Percentiles rank a stretch among this genome's conserved stretches.
These are phyloP conservation scores for Zangia roseola DNA, from an alignment of 768 basidiomycete species.

Conservation along the genomic window DNA sequence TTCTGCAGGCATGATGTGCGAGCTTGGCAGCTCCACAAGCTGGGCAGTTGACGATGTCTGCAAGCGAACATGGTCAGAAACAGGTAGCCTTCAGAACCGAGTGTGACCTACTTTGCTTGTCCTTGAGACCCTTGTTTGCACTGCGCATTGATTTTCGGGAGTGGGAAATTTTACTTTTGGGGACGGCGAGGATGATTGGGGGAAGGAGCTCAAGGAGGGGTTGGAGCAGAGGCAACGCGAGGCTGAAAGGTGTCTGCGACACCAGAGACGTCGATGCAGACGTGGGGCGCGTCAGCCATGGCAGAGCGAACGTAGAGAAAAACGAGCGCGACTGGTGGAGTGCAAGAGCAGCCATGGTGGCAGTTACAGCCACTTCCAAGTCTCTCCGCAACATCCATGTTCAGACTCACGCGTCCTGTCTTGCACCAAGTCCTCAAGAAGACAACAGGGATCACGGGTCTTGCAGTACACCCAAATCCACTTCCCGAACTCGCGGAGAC, in stretches of 20 bases:
- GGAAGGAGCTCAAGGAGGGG: conserved; percentile 76
- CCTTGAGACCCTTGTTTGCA: conserved; percentile 92
- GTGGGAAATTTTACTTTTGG: conserved; percentile 92
- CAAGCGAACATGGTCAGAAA: conserved; percentile 5
- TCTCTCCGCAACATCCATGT: conserved; percentile 47
- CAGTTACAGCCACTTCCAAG: conserved; percentile 7
- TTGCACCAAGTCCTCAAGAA: conserved; percentile 62
- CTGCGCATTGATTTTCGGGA: conserved; percentile 93
- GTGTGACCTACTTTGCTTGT: conserved; percentile 71
- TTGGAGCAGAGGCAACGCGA: conserved; percentile 41
- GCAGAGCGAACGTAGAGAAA: conserved; percentile 20
- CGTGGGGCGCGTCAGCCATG: conserved; percentile 23
- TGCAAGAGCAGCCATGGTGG: conserved; percentile 42
- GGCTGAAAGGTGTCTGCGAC: conserved; percentile 30
- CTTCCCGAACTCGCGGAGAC: conserved; percentile 73
- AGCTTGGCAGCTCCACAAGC: conserved; percentile 87
- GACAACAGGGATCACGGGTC: conserved; percentile 85
- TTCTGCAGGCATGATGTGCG: conserved; percentile 82
- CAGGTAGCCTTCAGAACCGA: not conserved
- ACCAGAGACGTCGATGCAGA: conserved; percentile 20
- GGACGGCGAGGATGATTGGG: conserved; percentile 86
- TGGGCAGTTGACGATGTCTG: conserved; percentile 90
- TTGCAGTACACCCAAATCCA: conserved; percentile 81
- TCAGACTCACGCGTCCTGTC: conserved; percentile 73
- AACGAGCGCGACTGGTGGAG: conserved; percentile 33